A percentile compares a stretch with the other conserved stretches of the same genome.
These are phyloP conservation scores for Madurella mycetomatis DNA, from an alignment of 2,329 filamentous ascomycete species.

Conservation along the genomic window DNA sequence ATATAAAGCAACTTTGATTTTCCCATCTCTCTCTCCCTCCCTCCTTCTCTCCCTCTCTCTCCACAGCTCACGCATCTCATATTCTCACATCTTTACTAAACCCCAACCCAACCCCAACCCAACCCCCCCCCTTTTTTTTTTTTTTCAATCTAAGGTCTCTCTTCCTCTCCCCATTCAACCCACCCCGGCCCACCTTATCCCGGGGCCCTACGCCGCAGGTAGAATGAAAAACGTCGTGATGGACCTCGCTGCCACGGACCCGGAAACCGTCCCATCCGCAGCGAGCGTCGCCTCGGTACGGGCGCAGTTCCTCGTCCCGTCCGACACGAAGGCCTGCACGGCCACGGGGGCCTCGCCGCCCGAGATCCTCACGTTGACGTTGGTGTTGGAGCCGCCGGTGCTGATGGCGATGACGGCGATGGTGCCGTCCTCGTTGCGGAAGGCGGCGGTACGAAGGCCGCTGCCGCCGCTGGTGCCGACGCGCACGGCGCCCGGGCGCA, in stretches of 20 bases:
- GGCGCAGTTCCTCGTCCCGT: constrained; percentile 25
- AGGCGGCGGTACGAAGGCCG: constrained; percentile 33
- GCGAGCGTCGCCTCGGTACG: constrained; percentile 20
- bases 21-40: no score
- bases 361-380: constrained; percentile 18
- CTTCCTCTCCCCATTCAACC: no score
- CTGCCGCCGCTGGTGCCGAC: constrained; percentile 28
- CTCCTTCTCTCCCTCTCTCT: no score
- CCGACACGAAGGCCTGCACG: constrained; percentile 25
- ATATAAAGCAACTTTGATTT: no score
- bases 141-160: no score
- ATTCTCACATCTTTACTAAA: no score
- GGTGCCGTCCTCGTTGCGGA: constrained; percentile 36
- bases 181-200: neutral
- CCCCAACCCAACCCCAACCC: no score
- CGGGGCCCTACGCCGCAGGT: constrained; percentile 1
- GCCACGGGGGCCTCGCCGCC: constrained; percentile 11
- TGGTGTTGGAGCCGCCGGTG: constrained; percentile 20
- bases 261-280: constrained; percentile 24
- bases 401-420: constrained; percentile 36
- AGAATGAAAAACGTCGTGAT: constrained; percentile 25
- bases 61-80: no score
- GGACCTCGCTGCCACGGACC: constrained; percentile 31
- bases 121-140: no score
- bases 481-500: constrained; percentile 35